Evolutionary conservation across 805 yeast genomes (phyloP), one percentile per base, ranked within the genome.

Genomic region (Metschnikowia cubensis): DNA sequence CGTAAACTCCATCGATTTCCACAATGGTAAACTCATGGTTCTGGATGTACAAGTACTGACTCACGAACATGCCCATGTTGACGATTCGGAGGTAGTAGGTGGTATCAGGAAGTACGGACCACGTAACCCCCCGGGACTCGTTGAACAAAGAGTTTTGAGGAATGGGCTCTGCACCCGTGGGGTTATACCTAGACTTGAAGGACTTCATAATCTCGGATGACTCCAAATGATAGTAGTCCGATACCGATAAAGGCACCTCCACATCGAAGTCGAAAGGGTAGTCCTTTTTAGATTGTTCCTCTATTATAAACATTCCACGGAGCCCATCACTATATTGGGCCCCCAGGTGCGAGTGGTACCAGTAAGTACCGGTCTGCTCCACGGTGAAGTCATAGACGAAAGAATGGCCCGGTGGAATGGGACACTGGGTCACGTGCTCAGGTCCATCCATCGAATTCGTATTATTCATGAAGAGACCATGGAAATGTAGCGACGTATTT

Each of bases 101-200:
- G 50, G 78, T 82, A 36, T 78, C 77, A 6, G 83, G 79, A 48
- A 78, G 75, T 47, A 87, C 84, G 25, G 64, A 46, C 63, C 86
- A 71, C 1, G 84, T 74, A 4, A 69, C 77, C 55, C 82, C 82
- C 47, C 76, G 73, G 5, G 87, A 73, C 55, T 87, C 88, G 63
- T 86, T 85, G 61, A 85, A 78, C 37, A 87, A 68, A 17, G 80
- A 52, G 59, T 80, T 82, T 54, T 83, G 83, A 2, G 92, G 92
- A 45, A 86, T 76, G 14, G 95, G 95, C 62, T 87, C 95, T 15
- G 87, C 89, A 37, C 95, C 95, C 2, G 91, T 86, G 18, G 95
- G 95, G 58, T 87, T 87, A 61, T 79, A 87, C 56, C 87, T 72
- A 38, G 77, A 75, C 59, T 83, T 64, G 63, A 85, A 86, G 36